phyloP scores from a whole-genome alignment of 1,284 basidiomycete genomes.

The Vanrija sp. region DNA sequence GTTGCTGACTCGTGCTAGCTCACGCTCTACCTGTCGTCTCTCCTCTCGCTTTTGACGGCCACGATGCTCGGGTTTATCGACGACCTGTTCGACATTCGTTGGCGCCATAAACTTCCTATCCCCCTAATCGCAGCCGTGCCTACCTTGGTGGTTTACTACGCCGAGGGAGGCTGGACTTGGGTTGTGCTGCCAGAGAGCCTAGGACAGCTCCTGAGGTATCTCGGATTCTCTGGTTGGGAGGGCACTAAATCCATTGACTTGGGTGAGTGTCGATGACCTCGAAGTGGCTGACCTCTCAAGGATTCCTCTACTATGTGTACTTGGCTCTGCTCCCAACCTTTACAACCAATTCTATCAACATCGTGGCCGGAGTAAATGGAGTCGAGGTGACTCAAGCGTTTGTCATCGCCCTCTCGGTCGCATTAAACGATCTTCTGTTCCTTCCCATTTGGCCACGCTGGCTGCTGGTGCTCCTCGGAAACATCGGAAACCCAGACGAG shows the following conservation, averaged over 20 bases:
- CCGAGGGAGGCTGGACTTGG: constrained; percentile 85
- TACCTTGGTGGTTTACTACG: constrained; percentile 91
- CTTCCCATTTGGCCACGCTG: constrained; percentile 62
- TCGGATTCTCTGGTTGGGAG: constrained; percentile 24
- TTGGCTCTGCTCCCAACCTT: constrained; percentile 96
- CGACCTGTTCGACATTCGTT: constrained; percentile 97
- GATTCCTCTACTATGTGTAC: constrained; percentile 81
- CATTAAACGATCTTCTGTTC: constrained; percentile 87
- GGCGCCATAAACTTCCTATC: constrained; percentile 97
- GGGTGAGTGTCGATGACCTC: constrained; percentile 55
- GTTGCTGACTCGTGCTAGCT: constrained; percentile 54
- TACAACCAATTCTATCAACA: constrained; percentile 97
- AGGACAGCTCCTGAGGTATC: constrained; percentile 56
- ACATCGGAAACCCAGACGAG: constrained; percentile 56
- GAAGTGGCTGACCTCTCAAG: neutral
- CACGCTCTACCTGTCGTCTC: constrained; percentile 84
- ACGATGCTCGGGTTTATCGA: constrained; percentile 94
- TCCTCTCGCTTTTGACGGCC: constrained; percentile 85
- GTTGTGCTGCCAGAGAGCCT: constrained; percentile 88
- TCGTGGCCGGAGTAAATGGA: constrained; percentile 96
- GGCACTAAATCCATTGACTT: constrained; percentile 74
- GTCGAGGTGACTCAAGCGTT: constrained; percentile 91
- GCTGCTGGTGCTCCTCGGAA: constrained; percentile 71
- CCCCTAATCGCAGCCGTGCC: constrained; percentile 94
- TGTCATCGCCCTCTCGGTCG: constrained; percentile 85